These are phyloP conservation scores for Ilyonectria robusta DNA, from an alignment of 2,329 filamentous ascomycete genomes.

Conservation along the genomic window DNA sequence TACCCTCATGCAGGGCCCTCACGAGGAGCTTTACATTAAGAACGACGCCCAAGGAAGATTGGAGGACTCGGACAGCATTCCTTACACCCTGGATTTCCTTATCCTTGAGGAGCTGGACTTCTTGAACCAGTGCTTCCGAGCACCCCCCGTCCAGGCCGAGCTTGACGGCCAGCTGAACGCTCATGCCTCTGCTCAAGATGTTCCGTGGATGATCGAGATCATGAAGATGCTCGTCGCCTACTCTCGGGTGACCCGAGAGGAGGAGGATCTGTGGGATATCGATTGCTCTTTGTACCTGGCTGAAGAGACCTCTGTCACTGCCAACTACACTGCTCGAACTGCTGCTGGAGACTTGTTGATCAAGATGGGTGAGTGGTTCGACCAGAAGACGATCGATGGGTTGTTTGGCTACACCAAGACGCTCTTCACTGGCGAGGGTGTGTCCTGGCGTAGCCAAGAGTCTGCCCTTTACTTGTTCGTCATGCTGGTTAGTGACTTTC, in stretches of 20 bases:
- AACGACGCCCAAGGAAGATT: conserved; percentile 88
- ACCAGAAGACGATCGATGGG: conserved; percentile 81
- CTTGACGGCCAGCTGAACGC: conserved; percentile 83
- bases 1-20: conserved; percentile 77
- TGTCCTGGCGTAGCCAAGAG: conserved; percentile 77
- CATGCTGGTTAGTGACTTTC: conserved; percentile 85
- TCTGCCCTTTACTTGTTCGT: conserved; percentile 88
- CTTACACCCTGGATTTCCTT: conserved; percentile 94
- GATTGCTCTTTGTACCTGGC: conserved; percentile 96
- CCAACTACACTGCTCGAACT: conserved; percentile 95
- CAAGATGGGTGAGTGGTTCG: conserved; percentile 93
- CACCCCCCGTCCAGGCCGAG: conserved; percentile 89
- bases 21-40: conserved; percentile 88
- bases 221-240: conserved; percentile 89
- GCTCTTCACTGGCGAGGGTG: conserved; percentile 73
- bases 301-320: conserved; percentile 93
- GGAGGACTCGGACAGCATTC: conserved; percentile 91
- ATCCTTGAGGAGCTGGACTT: conserved; percentile 96
- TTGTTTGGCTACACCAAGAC: conserved; percentile 82
- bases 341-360: conserved; percentile 93
- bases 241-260: conserved; percentile 90
- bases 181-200: conserved; percentile 71
- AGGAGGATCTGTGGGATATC: conserved; percentile 96
- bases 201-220: conserved; percentile 88
- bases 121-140: conserved; percentile 90